Conservation (phyloP, 176 grass and related monocot species). For the Triticum turgidum region DNA sequence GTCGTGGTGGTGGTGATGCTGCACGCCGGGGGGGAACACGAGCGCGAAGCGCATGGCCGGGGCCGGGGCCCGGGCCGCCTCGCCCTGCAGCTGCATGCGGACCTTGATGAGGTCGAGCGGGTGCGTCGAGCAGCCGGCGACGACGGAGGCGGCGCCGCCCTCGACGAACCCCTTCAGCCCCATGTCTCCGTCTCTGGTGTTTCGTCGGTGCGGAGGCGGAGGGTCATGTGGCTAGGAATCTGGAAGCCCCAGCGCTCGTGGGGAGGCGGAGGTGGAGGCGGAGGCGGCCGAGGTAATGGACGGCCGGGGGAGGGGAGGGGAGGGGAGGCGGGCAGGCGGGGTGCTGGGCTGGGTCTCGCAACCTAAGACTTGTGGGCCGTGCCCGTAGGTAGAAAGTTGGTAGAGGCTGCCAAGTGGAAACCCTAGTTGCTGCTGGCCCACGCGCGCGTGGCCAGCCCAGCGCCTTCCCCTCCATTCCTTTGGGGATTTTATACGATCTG, state of each 20-base stretch:
- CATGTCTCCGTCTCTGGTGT: slow-evolving; percentile 40
- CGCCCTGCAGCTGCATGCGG: slow-evolving; percentile 90
- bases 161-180: slow-evolving; percentile 91
- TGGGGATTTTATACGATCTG: too few relatives aligned
- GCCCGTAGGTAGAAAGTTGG: too few relatives aligned
- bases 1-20: slow-evolving; percentile 26
- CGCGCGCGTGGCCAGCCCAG: too few relatives aligned
- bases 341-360: not conserved
- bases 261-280: not conserved
- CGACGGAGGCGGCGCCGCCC: slow-evolving; percentile 85
- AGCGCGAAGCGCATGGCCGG: slow-evolving; percentile 56
- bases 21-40: slow-evolving; percentile 43
- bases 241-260: not conserved
- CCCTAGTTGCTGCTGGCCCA: too few relatives aligned
- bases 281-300: not conserved
- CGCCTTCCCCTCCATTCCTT: too few relatives aligned
- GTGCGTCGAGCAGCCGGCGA: slow-evolving; percentile 90
- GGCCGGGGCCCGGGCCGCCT: slow-evolving; percentile 3
- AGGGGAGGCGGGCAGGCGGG: not conserved
- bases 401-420: too few relatives aligned
- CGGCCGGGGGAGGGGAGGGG: too few relatives aligned
- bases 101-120: slow-evolving; percentile 96
- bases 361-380: not conserved
- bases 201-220: slow-evolving; percentile 2
- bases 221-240: not conserved